Conservation (phyloP, 2,329 filamentous ascomycete genomes). For the Didymella pinodella region DNA sequence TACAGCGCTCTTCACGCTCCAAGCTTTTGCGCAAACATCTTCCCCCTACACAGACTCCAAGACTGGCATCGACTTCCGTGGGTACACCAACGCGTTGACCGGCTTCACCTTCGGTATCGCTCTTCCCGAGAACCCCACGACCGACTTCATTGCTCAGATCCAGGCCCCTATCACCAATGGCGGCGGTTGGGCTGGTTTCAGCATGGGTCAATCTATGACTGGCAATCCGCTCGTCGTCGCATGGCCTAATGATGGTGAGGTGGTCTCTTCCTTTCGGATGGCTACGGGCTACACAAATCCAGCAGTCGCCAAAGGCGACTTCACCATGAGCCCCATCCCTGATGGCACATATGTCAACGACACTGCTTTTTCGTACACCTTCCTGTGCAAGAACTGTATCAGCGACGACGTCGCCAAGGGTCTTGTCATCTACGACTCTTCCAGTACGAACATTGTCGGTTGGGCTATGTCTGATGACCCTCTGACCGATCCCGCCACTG, state of each 20-base stretch:
- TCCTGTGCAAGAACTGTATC: slow-evolving; percentile 58
- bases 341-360: slow-evolving; percentile 62
- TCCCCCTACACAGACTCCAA: slow-evolving; percentile 42
- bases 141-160: slow-evolving; percentile 65
- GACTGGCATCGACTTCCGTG: slow-evolving; percentile 47
- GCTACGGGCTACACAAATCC: slow-evolving; percentile 60
- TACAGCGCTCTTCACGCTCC: slow-evolving; percentile 36
- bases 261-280: slow-evolving; percentile 58
- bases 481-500: slow-evolving; percentile 35
- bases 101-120: slow-evolving; percentile 61
- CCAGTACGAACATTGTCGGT: slow-evolving; percentile 39
- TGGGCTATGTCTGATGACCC: slow-evolving; percentile 43
- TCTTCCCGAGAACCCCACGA: slow-evolving; percentile 57
- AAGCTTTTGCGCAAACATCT: slow-evolving; percentile 38
- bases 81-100: slow-evolving; percentile 41
- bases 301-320: slow-evolving; percentile 53
- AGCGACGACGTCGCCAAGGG: slow-evolving; percentile 31
- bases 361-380: slow-evolving; percentile 64
- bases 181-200: slow-evolving; percentile 61
- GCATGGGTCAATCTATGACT: slow-evolving; percentile 59
- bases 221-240: slow-evolving; percentile 60
- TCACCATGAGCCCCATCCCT: slow-evolving; percentile 56
- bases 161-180: slow-evolving; percentile 54
- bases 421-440: slow-evolving; percentile 36
- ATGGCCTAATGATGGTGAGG: slow-evolving; percentile 60